Percentiles rank a stretch among this genome's conserved stretches.
These are phyloP conservation scores for Pholiota molesta DNA, from an alignment of 768 basidiomycete genomes.

Conservation along the genomic window DNA sequence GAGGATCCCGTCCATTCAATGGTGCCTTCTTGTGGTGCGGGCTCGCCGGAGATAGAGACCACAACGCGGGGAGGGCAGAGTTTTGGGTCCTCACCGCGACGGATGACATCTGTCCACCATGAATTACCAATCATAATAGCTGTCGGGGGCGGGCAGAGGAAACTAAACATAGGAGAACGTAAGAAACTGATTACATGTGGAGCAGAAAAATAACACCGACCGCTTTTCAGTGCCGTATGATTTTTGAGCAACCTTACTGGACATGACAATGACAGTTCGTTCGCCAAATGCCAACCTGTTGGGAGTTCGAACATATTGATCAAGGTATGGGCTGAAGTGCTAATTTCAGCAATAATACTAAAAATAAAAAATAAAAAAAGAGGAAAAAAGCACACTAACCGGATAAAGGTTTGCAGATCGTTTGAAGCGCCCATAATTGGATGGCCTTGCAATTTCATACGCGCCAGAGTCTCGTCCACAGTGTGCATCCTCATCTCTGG, in stretches of 20 bases:
- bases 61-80: constrained; percentile 80
- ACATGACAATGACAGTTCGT: constrained; percentile 94
- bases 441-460: constrained; percentile 64
- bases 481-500: constrained; percentile 67
- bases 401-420: constrained; percentile 81
- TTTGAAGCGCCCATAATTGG: constrained; percentile 63
- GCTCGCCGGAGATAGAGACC: constrained; percentile 91
- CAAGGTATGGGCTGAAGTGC: constrained; percentile 67
- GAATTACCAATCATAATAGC: constrained; percentile 93
- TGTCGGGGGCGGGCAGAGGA: constrained; percentile 92
- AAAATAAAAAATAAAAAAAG: constrained; percentile 9
- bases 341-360: constrained; percentile 20
- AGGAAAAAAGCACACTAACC: constrained; percentile 40
- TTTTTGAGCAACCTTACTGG: constrained; percentile 97
- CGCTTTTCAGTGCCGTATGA: constrained; percentile 96
- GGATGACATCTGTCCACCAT: constrained; percentile 88
- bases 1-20: constrained; percentile 88
- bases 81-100: constrained; percentile 75
- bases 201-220: constrained; percentile 37
- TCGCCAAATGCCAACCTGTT: constrained; percentile 92
- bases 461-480: constrained; percentile 63
- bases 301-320: constrained; percentile 81
- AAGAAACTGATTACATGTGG: constrained; percentile 14
- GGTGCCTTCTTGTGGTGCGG: constrained; percentile 79
- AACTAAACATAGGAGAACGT: constrained; percentile 44